Base-by-base conservation (phyloP, 805 yeast species). In the Yarrowia osloensis region DNA sequence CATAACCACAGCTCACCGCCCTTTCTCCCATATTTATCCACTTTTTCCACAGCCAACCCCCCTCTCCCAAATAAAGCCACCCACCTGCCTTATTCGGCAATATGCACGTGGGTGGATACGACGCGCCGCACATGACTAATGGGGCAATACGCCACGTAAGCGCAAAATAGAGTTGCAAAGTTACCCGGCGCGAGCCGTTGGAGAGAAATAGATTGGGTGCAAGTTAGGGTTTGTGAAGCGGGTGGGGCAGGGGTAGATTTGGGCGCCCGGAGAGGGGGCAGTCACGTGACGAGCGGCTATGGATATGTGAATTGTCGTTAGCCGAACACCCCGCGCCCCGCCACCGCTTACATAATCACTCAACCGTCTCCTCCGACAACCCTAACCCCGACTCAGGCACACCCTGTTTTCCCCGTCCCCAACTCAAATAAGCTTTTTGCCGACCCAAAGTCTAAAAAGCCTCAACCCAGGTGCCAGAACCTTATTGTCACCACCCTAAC, bases 141-240 rank as follows among this genome's bases (percentile, higher is more conserved):
- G 55, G 55, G 55, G 55, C 55, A 50, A 50, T 50, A 50, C 55
- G 55, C 55, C 55, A 50, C 55, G 55, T 50, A 50, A 47, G 55
- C 39, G 39, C 55, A 50, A 31, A 50, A 29, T 50, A 50, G 19
- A 24, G 24, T 47, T 28, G 3, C 6, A 13, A 2, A 50, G 55
- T 50, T 50, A 50, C 55, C 55, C 55, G 55, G 55, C 11, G 24
- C 35, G 28, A 31, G 55, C 55, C 55, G 55, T 50, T 50, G 54
- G 19, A 22, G 19, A 6, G 28, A 22, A 15, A n/a, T 29, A 46
- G 54, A 29, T 29, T 28, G 54, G 33, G 24, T 8, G 33, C 11
- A 17, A 26, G 12, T 46, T 24, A 19, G 33, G 33, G 28, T 46
- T 17, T 11, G 3, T n/a, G n/a, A n/a, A 31, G 26, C 7, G 52